phyloP scores from a whole-genome alignment of 305 asterid genomes.

The Rubia tinctorum region DNA sequence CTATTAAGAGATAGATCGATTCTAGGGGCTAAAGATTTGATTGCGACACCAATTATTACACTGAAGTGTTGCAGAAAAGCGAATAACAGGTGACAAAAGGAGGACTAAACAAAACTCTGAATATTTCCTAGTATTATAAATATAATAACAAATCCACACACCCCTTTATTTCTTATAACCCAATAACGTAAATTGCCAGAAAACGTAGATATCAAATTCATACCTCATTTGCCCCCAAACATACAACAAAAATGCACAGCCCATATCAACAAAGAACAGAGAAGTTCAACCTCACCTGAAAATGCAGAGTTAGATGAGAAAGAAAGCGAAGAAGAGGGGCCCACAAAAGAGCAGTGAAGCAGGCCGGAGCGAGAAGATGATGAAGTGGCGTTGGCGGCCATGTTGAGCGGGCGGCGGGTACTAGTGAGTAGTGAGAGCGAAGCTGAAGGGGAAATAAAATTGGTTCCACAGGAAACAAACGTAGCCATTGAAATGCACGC shows the following conservation, averaged over 20 bases:
- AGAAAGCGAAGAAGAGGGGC: constrained; percentile 47
- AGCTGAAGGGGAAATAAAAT: constrained; percentile 45
- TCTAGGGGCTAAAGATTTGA: too few relatives aligned
- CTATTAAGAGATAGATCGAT: too few relatives aligned
- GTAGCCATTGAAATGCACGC: constrained; percentile 61
- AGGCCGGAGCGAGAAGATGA: constrained; percentile 32
- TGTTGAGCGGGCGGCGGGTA: constrained; percentile 30
- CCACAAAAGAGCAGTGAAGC: constrained; percentile 57
- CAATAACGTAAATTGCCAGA: background rate
- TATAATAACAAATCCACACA: too few relatives aligned
- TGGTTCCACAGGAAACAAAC: constrained; percentile 27
- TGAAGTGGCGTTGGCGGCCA: constrained; percentile 30
- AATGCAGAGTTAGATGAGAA: constrained; percentile 52
- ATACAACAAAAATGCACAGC: background rate
- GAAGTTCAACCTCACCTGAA: constrained; percentile 41
- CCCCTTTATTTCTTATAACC: background rate
- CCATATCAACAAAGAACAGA: background rate
- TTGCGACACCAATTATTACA: too few relatives aligned
- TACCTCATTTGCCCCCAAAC: background rate
- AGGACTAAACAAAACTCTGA: too few relatives aligned
- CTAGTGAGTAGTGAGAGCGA: constrained; percentile 55
- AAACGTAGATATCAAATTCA: background rate
- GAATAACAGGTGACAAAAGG: too few relatives aligned
- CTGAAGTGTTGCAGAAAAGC: too few relatives aligned
- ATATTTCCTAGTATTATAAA: too few relatives aligned